A percentile compares a stretch with the other conserved stretches of the same genome.
Evolutionary conservation across 805 yeast genomes (phyloP).

Genomic region (baker's yeast (Saccharomyces cerevisiae)): DNA sequence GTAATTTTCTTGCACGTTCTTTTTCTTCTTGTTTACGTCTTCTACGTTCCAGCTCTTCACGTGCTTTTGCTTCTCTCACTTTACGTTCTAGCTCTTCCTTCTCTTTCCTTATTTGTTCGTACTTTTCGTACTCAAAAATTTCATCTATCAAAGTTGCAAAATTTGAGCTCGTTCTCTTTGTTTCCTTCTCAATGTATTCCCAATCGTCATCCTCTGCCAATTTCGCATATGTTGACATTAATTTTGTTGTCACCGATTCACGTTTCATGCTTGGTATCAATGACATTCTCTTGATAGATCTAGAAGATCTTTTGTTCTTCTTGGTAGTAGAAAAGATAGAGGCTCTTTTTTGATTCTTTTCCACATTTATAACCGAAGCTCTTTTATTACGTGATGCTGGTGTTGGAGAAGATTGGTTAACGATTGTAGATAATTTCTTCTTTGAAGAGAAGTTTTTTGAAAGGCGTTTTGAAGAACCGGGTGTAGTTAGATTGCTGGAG

Average conservation of each 20-base stretch:
- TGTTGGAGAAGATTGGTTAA: slow-evolving; percentile 23
- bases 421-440: slow-evolving; percentile 18
- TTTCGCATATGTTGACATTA: slow-evolving; percentile 66
- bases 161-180: slow-evolving; percentile 68
- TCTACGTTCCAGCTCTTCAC: slow-evolving; percentile 36
- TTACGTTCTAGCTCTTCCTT: slow-evolving; percentile 40
- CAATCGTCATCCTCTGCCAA: slow-evolving; percentile 56
- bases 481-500: slow-evolving; percentile 11
- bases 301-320: slow-evolving; percentile 17
- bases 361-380: slow-evolving; percentile 16
- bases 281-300: slow-evolving; percentile 32
- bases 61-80: slow-evolving; percentile 37
- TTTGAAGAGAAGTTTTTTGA: slow-evolving; percentile 24
- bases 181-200: slow-evolving; percentile 63
- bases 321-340: neutral
- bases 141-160: slow-evolving; percentile 73
- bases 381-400: slow-evolving; percentile 25
- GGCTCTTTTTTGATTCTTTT: slow-evolving; percentile 8
- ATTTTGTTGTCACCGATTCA: slow-evolving; percentile 62
- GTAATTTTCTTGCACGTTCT: slow-evolving; percentile 14
- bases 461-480: slow-evolving; percentile 19
- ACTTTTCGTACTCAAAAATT: slow-evolving; percentile 64
- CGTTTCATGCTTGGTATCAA: slow-evolving; percentile 41
- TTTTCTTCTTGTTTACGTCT: slow-evolving; percentile 21
- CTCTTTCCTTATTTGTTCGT: slow-evolving; percentile 46